These are phyloP conservation scores for Colletotrichum tamarilloi DNA, from an alignment of 2,329 filamentous ascomycete species.

Conservation along the genomic window DNA sequence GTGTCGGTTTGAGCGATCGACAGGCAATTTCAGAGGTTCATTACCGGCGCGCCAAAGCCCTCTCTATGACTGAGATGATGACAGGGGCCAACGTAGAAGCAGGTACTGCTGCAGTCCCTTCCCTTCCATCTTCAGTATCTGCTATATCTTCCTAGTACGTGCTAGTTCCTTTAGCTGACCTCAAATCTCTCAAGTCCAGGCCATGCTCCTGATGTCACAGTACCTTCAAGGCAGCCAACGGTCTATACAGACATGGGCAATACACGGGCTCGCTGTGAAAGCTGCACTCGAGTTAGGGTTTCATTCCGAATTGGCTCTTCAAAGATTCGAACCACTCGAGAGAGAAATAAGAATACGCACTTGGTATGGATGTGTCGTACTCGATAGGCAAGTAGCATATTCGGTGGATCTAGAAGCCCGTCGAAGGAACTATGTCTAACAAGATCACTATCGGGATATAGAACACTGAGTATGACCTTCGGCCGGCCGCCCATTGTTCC, in stretches of 20 bases:
- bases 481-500: slow-evolving; percentile 59
- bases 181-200: slow-evolving; percentile 52
- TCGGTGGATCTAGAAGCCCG: no score
- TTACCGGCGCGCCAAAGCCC: slow-evolving; percentile 54
- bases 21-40: slow-evolving; percentile 55
- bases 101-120: slow-evolving; percentile 39
- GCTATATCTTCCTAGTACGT: no score
- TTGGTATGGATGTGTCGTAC: slow-evolving; percentile 61
- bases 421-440: no score
- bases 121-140: no score
- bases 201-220: slow-evolving; percentile 59
- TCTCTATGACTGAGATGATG: slow-evolving; percentile 55
- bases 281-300: slow-evolving; percentile 63
- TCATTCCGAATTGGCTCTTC: slow-evolving; percentile 54
- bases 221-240: slow-evolving; percentile 66
- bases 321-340: slow-evolving; percentile 51
- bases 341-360: slow-evolving; percentile 59
- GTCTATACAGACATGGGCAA: slow-evolving; percentile 64
- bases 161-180: neutral
- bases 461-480: slow-evolving; percentile 62
- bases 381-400: slow-evolving; percentile 51
- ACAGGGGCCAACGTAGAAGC: slow-evolving; percentile 56
- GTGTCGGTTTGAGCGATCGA: slow-evolving; percentile 47
- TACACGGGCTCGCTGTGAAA: slow-evolving; percentile 63
- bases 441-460: slow-evolving; percentile 30